Conservation (phyloP, 305 asterid genomes). For the Plantago coronopus region DNA sequence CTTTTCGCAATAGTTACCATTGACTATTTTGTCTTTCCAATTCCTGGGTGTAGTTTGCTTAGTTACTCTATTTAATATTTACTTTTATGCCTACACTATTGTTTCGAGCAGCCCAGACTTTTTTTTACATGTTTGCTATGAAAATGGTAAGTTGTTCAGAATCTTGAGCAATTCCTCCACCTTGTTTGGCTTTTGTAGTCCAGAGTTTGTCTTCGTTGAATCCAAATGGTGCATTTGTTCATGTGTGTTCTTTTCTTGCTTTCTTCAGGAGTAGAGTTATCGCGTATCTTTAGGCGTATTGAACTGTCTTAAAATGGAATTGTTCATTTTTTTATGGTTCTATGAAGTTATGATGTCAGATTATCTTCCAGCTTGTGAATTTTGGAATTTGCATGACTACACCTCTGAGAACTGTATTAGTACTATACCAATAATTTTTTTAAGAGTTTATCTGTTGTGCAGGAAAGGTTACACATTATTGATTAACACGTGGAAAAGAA, state of each 20-base stretch:
- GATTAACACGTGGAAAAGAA: constrained; percentile 91
- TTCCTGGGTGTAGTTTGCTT: not conserved
- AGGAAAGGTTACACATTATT: constrained; percentile 73
- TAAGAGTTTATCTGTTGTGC: constrained; percentile 26
- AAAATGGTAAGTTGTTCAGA: not conserved
- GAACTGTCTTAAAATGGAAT: not conserved
- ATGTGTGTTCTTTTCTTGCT: not conserved
- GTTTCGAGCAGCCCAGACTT: too few relatives aligned
- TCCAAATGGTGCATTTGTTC: too few relatives aligned
- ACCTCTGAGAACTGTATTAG: not conserved
- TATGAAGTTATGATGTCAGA: not conserved
- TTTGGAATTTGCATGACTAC: not conserved
- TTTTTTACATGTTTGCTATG: not conserved
- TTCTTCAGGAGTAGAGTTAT: too few relatives aligned
- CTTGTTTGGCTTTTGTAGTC: not conserved
- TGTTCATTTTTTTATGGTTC: not conserved
- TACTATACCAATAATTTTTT: constrained; percentile 3
- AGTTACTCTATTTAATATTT: too few relatives aligned
- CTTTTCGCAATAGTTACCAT: constrained; percentile 1
- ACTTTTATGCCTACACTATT: too few relatives aligned
- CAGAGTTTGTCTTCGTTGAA: too few relatives aligned
- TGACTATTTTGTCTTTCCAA: not conserved
- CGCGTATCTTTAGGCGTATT: too few relatives aligned
- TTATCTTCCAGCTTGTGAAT: not conserved
- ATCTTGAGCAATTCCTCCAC: not conserved